Conservation (phyloP, 805 yeast genomes). For the Candida taoyuanica region DNA sequence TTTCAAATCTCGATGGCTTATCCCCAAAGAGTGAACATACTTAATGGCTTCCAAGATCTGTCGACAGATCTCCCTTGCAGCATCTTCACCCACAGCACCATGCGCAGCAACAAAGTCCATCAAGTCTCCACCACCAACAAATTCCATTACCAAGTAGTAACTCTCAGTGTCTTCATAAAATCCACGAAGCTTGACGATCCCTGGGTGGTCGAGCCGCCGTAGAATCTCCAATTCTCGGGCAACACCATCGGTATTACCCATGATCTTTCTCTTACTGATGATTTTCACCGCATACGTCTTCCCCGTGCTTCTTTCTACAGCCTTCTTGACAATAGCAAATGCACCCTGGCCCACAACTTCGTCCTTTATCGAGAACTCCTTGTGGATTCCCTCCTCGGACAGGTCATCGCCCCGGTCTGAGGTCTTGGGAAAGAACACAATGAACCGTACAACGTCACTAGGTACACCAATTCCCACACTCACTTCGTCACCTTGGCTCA, state of each 20-base stretch:
- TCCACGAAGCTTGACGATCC: slow-evolving; percentile 77
- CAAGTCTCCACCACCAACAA: slow-evolving; percentile 92
- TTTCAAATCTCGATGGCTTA: slow-evolving; percentile 93
- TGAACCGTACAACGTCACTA: slow-evolving; percentile 52
- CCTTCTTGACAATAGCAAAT: slow-evolving; percentile 91
- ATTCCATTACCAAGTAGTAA: slow-evolving; percentile 91
- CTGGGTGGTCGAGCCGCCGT: slow-evolving; percentile 72
- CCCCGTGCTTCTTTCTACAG: slow-evolving; percentile 81
- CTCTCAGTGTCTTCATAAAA: slow-evolving; percentile 78
- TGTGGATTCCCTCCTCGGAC: slow-evolving; percentile 45
- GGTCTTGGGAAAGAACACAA: slow-evolving; percentile 35
- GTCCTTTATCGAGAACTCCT: slow-evolving; percentile 71
- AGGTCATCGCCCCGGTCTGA: slow-evolving; percentile 15
- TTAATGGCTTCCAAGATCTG: slow-evolving; percentile 81
- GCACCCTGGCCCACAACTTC: slow-evolving; percentile 98
- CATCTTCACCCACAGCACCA: slow-evolving; percentile 89
- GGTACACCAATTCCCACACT: slow-evolving; percentile 85
- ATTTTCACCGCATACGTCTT: slow-evolving; percentile 87
- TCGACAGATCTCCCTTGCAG: slow-evolving; percentile 77
- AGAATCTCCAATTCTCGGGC: slow-evolving; percentile 82
- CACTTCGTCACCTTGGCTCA: slow-evolving; percentile 91
- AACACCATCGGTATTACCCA: slow-evolving; percentile 76
- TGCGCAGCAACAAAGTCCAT: slow-evolving; percentile 96
- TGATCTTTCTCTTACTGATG: slow-evolving; percentile 74
- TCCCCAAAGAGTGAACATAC: slow-evolving; percentile 85